A percentile compares a stretch with the other conserved stretches of the same genome.
phyloP scores from a whole-genome alignment of 352 stramenopile species.

The Poterioochromonas sp. region DNA sequence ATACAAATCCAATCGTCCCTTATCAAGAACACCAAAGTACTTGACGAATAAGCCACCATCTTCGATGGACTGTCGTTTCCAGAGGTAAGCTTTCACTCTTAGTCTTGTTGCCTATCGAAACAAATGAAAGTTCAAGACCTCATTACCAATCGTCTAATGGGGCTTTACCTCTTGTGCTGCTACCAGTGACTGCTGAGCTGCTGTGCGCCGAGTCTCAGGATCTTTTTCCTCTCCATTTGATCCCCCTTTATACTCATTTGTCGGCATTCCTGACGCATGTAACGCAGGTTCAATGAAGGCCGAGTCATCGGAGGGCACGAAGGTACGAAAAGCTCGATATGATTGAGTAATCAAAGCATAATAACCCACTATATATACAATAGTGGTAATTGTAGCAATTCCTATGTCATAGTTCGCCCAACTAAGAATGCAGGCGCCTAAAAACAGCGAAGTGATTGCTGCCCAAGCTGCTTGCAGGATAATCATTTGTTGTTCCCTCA shows the following conservation, averaged over 20 bases:
- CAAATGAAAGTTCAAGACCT: too few relatives aligned
- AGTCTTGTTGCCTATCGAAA: too few relatives aligned
- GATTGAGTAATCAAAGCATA: not conserved
- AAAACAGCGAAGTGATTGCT: conserved; percentile 3
- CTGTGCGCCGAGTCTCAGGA: not conserved
- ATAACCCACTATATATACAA: conserved; percentile 14
- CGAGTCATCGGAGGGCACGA: not conserved
- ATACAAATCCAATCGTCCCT: too few relatives aligned
- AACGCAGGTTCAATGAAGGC: not conserved
- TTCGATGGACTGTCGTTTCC: too few relatives aligned
- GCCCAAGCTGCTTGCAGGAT: not conserved
- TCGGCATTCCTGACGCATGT: not conserved
- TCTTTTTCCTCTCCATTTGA: not conserved
- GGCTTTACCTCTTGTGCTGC: not conserved
- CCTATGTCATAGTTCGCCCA: not conserved
- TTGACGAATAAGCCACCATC: too few relatives aligned
- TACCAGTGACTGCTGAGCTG: not conserved
- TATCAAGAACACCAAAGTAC: too few relatives aligned
- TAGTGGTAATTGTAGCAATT: not conserved
- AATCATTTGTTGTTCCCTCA: conserved; percentile 1
- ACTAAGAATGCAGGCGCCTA: not conserved
- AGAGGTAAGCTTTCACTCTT: too few relatives aligned
- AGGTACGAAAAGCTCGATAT: not conserved
- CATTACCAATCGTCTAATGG: not conserved
- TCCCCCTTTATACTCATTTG: too few relatives aligned